Conservation (phyloP, 192 early-diverging fungal species). For the Podila horticola region DNA sequence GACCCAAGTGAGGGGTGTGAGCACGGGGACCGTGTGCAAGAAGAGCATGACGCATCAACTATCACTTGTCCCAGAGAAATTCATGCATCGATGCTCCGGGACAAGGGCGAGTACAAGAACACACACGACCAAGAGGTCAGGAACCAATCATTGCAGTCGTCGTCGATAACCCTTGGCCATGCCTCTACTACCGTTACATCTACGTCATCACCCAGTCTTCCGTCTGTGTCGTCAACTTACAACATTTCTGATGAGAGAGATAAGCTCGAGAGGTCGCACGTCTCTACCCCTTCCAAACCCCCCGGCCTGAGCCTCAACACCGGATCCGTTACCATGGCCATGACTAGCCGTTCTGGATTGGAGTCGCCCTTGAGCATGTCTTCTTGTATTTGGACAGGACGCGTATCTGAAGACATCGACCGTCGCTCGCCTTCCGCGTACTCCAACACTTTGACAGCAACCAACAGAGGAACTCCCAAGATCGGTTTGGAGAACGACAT, state of each 20-base stretch:
- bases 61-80: neutral
- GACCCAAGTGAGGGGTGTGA: neutral
- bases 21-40: neutral
- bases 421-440: neutral
- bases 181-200: neutral
- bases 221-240: conserved; percentile 2
- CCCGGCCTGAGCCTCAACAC: neutral
- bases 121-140: conserved; percentile 1
- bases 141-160: neutral
- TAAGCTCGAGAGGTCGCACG: neutral
- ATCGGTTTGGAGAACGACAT: neutral
- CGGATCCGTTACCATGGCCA: neutral
- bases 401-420: conserved; percentile 3
- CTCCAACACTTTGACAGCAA: too few species aligned
- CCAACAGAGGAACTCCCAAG: too few species aligned
- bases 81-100: neutral
- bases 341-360: neutral
- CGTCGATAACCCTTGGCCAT: neutral
- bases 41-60: neutral
- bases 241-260: neutral
- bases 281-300: neutral
- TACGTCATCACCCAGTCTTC: neutral
- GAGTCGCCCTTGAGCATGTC: conserved; percentile 34
- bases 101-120: neutral
- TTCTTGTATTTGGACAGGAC: conserved; percentile 35